Evolutionary conservation across 306 rosid species (phyloP).

Genomic region (Lithocarpus polystachyus): DNA sequence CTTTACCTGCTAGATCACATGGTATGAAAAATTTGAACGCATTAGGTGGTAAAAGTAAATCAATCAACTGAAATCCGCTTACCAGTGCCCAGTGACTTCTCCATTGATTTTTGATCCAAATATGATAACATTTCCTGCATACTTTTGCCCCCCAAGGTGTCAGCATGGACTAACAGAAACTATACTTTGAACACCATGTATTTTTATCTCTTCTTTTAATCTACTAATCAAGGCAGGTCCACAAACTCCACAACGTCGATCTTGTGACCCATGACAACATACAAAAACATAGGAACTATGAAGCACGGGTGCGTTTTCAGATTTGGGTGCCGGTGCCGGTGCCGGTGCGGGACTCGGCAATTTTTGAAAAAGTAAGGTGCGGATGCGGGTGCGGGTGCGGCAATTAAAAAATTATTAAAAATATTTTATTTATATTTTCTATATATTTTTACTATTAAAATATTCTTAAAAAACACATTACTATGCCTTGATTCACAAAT

Average conservation of each 20-base stretch:
- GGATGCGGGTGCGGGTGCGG: no score
- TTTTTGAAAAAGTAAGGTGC: no score
- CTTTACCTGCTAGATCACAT: background rate
- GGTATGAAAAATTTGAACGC: background rate
- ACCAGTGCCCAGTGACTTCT: conserved; percentile 88
- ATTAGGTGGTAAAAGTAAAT: background rate
- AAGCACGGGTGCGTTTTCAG: no score
- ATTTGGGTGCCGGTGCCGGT: no score
- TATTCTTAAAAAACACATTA: no score
- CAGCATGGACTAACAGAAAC: conserved; percentile 93
- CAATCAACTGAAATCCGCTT: conserved; percentile 20
- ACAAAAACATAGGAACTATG: conserved; percentile 76
- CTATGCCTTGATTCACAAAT: no score
- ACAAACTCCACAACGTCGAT: conserved; percentile 93
- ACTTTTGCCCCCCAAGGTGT: conserved; percentile 84
- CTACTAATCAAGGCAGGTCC: conserved; percentile 80
- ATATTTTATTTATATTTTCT: no score
- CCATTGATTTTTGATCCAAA: conserved; percentile 56
- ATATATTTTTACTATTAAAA: no score
- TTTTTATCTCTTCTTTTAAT: conserved; percentile 75
- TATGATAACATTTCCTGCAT: conserved; percentile 86
- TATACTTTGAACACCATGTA: conserved; percentile 63
- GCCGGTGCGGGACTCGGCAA: no score
- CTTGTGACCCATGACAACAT: conserved; percentile 86
- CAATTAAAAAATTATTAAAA: no score